Evolutionary conservation across 2,329 filamentous ascomycete species (phyloP), one percentile per base, ranked within the genome.

Genomic region (Colletotrichum falcatum): DNA sequence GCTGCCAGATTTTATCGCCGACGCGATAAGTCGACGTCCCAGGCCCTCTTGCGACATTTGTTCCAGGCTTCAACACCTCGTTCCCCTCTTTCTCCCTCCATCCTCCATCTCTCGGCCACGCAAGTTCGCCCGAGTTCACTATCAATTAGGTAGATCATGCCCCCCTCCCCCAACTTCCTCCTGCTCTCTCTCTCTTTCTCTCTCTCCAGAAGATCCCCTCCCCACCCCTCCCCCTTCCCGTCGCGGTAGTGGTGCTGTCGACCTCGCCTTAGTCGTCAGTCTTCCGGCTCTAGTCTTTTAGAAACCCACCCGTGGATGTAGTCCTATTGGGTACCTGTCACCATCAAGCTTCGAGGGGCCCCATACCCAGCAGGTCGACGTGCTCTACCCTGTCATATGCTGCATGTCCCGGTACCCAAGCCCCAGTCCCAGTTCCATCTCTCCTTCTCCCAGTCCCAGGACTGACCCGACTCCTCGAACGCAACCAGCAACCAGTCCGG

Each of bases 291-390:
- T 53, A 26, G 26, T 46, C 63, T 30, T 61, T 23, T 62, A 70
- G 62, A 64, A 67, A 61, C 67, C 67, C 67, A 70, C 58, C 65
- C 54, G 53, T 65, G 59, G 48, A 35, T 54, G 70, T 72, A 70
- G 71, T 58, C 70, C 66, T 44, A 71, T 67, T 72, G 70, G 70
- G 54, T 62, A 65, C 70, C 72, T 70, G 72, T 70, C 70, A 72
- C 67, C 60, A 69, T 73, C 72, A 73, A 73, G 72, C 72, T 71
- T 73, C 70, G 70, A 73, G 66, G 61, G 63, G 59, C 70, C 72
- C 72, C 66, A 59, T 55, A 70, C 72, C 72, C 66, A 59, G 72
- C 72, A 72, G 54, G n/a, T n/a, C n/a, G n/a, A 71, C 55, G 48
- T 69, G 44, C 70, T 68, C 66, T 65, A 51, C 62, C 72, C 69